Base-by-base conservation (phyloP, 2,329 filamentous ascomycete species). In the Talaromyces marneffei region DNA sequence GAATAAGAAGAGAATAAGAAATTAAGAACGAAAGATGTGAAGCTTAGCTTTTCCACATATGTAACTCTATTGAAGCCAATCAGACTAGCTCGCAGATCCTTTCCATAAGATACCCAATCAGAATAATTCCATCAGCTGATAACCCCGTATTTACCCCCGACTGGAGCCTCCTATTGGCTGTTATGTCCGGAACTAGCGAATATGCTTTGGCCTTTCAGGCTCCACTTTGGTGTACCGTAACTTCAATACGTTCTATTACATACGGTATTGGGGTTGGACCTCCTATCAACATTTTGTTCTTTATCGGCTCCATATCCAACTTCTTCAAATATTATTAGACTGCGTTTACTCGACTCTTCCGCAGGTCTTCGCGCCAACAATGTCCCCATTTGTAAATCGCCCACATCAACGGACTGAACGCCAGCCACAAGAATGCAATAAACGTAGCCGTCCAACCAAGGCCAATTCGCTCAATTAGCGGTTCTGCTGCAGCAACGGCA, bases 391-490 rank as follows among this genome's bases (percentile, higher is more conserved):
- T 31, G 48, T 61, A 67, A 6, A 70, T 64, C 2, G 62, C 37
- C 67, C 64, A 69, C 29, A 69, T 8, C 46, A 57, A 48, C n/a
- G 66, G 66, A 44, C 64, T 68, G 7, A 65, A 69, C 14, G 65
- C 1, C 10, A 67, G 23, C 65, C 67, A 70, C 14, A 70, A 20
- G 9, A 46, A 62, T 1, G 67, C 66, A 54, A 70, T 64, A 8
- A 69, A 60, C 0, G 66, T 66, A 1, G 58, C 63, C 0, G 69
- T 69, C 68, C 69, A 70, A 7, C 70, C 70, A 29, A 68, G 58
- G 0, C 68, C 68, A 14, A 71, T 70, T 0, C 62, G 59, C 23
- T 65, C 50, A 35, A 70, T 69, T 5, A 70, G 18, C 1, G 69
- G 69, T 0, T 50, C 35, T 0, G 65, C 63, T 29, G 66, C 46